Evolutionary conservation across 305 asterid species (phyloP).

Genomic region (Salvia sclarea): DNA sequence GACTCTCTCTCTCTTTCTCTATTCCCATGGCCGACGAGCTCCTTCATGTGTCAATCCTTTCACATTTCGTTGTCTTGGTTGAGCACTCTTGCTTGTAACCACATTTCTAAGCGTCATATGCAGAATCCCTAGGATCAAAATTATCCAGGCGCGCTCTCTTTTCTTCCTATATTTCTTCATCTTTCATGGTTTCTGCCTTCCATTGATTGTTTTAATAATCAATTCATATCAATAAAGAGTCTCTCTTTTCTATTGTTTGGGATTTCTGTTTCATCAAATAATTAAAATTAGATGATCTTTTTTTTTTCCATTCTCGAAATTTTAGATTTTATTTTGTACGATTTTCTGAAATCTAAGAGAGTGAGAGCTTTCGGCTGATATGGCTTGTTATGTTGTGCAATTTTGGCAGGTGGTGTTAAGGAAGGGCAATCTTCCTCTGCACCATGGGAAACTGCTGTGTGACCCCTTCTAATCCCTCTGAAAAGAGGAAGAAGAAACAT

Average conservation of each 20-base stretch:
- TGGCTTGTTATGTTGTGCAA: conserved; percentile 25
- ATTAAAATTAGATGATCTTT: background rate
- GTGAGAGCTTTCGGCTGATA: conserved; percentile 5
- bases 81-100: conserved; percentile 25
- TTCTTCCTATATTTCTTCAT: background rate
- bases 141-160: conserved; percentile 24
- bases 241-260: background rate
- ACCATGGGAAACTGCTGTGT: conserved; percentile 90
- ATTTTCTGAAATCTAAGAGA: conserved; percentile 8
- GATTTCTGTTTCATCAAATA: background rate
- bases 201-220: background rate
- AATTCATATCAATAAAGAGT: background rate
- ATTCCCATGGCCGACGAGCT: conserved; percentile 33
- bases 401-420: conserved; percentile 26
- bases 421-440: conserved; percentile 31
- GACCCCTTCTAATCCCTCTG: conserved; percentile 55
- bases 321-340: background rate
- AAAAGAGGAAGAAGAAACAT: conserved; percentile 53
- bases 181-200: background rate
- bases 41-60: conserved; percentile 32
- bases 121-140: conserved; percentile 10
- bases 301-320: too few species aligned
- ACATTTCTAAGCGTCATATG: conserved; percentile 15
- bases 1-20: conserved; percentile 44
- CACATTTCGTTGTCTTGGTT: conserved; percentile 22